phyloP scores from a whole-genome alignment of 2,329 filamentous ascomycete species.

The Annulohypoxylon truncatum region DNA sequence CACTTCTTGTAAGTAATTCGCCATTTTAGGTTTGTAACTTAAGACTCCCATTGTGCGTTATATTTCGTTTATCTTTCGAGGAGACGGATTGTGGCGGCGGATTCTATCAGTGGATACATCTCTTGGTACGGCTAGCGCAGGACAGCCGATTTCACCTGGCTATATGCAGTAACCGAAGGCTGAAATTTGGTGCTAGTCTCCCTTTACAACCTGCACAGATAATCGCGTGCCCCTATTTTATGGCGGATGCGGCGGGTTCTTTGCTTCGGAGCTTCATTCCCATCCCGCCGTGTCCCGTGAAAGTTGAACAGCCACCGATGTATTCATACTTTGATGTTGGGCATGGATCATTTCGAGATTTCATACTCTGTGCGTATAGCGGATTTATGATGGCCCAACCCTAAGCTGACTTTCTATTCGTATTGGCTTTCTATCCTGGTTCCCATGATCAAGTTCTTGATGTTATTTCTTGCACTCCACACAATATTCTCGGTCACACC shows the following conservation, averaged over 20 bases:
- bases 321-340: background rate
- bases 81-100: background rate
- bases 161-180: background rate
- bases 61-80: background rate
- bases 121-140: background rate
- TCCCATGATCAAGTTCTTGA: conserved; percentile 49
- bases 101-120: background rate
- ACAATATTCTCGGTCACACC: conserved; percentile 52
- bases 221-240: background rate
- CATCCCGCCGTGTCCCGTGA: background rate
- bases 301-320: no score
- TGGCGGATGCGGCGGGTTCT: background rate
- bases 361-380: background rate
- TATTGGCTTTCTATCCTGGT: conserved; percentile 47
- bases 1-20: background rate
- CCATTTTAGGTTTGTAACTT: background rate
- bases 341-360: background rate
- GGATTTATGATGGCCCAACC: background rate
- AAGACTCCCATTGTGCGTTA: background rate
- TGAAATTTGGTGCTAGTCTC: background rate
- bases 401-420: conserved; percentile 1
- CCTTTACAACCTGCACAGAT: background rate
- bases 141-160: background rate
- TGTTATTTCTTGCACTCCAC: conserved; percentile 51
- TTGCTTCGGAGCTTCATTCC: background rate